Evolutionary conservation across 2,329 filamentous ascomycete species (phyloP), one percentile per base, ranked within the genome.

Genomic region (Chaetomiaceae sp.): DNA sequence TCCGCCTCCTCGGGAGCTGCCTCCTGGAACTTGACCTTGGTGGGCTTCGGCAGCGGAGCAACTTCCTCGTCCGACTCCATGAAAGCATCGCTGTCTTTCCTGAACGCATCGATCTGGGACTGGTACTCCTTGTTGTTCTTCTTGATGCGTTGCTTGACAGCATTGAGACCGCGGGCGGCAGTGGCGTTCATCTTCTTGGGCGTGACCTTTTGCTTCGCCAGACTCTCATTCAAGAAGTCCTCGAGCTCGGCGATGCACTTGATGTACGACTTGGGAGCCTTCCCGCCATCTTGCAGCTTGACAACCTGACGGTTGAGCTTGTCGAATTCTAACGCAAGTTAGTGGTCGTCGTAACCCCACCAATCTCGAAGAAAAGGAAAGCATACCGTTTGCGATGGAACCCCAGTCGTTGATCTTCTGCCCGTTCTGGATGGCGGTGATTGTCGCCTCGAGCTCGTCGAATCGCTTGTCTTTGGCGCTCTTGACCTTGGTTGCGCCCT

Each of bases 171-270:
- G 74, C 91, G 89, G 61, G 91, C 88, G 69, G 92, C 95, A 68
- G 87, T 94, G 58, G 91, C 91, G 76, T 96, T 99, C 91, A 97
- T 96, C 82, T 96, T 97, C 84, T 96, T 96, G 59, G 87, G 84
- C 2, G 89, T 88, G 63, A 95, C 88, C 79, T 99, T 99, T 70
- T 95, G 89, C 81, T 96, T 96, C 65, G 91, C 84, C 61, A 95
- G 82, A 22, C 91, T 86, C 78, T 99, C 95, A 69, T 91, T 91
- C 80, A 96, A 88, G 69, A 88, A 84, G 65, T 95, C 91, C 75
- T 99, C 94, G 61, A 99, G 80, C 69, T 99, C 92, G 65, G 92
- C 88, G 62, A 97, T 83, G 62, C 88, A 86, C 77, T 94, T 91
- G 73, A 99, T 85, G 75, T 96, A 99, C 59, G 87, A 74, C 79